phyloP scores from a whole-genome alignment of 345 rosid species.

The Cardamine resedifolia region DNA sequence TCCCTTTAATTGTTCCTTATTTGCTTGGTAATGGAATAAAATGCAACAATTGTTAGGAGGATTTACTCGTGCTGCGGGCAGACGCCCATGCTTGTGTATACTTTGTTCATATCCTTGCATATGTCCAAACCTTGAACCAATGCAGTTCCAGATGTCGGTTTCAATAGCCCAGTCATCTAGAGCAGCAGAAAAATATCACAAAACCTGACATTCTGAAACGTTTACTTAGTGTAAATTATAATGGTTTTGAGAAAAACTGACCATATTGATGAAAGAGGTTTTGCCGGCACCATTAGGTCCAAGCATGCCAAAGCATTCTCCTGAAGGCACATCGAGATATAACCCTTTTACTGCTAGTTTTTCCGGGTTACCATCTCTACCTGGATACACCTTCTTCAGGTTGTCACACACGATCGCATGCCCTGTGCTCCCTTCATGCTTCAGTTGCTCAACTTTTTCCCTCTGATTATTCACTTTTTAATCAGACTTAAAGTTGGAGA shows the following conservation, averaged over 20 bases:
- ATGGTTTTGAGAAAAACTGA: slow-evolving; percentile 36
- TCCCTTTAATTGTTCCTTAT: not conserved
- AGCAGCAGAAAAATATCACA: not conserved
- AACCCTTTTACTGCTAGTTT: slow-evolving; percentile 83
- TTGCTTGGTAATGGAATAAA: slow-evolving; percentile 6
- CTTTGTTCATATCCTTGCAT: slow-evolving; percentile 62
- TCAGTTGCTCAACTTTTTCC: slow-evolving; percentile 70
- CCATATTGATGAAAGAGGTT: slow-evolving; percentile 94
- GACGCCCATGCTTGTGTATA: slow-evolving; percentile 89
- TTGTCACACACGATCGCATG: slow-evolving; percentile 74
- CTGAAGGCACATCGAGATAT: slow-evolving; percentile 81
- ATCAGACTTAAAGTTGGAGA: not conserved
- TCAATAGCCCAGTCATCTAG: slow-evolving; percentile 89
- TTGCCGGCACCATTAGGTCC: slow-evolving; percentile 99
- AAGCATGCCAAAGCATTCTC: slow-evolving; percentile 96
- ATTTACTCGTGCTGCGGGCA: slow-evolving; percentile 97
- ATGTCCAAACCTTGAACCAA: slow-evolving; percentile 75
- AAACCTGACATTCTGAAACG: not conserved
- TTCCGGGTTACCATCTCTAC: slow-evolving; percentile 85
- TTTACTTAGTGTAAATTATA: not conserved
- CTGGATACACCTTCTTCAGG: slow-evolving; percentile 81
- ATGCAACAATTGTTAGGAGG: not conserved
- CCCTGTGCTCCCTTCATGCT: slow-evolving; percentile 50
- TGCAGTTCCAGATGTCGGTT: slow-evolving; percentile 82
- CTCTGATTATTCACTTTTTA: slow-evolving; percentile 43